phyloP scores from a whole-genome alignment of 176 grass and related monocot species.

The Canna indica region DNA sequence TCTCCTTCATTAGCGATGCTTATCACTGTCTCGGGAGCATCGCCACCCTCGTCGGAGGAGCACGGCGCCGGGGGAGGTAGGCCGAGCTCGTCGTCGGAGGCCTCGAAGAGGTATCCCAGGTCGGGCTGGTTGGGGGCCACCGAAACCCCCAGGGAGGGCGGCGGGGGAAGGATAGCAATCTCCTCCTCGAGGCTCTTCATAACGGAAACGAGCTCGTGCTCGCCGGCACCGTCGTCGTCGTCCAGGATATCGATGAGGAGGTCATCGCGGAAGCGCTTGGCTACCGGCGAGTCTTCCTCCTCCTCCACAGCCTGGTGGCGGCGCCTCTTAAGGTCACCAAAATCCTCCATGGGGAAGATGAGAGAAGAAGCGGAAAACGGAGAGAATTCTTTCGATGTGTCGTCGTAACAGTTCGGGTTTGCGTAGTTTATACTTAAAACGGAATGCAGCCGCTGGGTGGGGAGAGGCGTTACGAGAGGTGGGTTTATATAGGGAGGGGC shows the following conservation, averaged over 20 bases:
- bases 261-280: no score
- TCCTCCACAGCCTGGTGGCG: no score
- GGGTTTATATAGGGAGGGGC: no score
- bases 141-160: background rate
- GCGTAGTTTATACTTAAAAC: no score
- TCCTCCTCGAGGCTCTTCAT: slow-evolving; percentile 43
- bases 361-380: no score
- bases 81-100: slow-evolving; percentile 46
- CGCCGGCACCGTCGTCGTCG: slow-evolving; percentile 1
- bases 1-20: no score
- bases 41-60: slow-evolving; percentile 2
- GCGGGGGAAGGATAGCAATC: slow-evolving; percentile 14
- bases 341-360: background rate
- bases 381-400: no score
- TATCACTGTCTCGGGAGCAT: no score
- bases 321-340: background rate
- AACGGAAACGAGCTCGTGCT: slow-evolving; percentile 28
- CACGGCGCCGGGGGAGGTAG: slow-evolving; percentile 21
- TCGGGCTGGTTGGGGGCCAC: slow-evolving; percentile 6
- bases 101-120: slow-evolving; percentile 34
- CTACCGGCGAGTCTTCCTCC: background rate
- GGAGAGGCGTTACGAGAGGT: no score
- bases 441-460: no score
- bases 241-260: slow-evolving; percentile 24
- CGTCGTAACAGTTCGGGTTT: no score